phyloP scores from a whole-genome alignment of 345 rosid species.

The Tarenaya hassleriana region DNA sequence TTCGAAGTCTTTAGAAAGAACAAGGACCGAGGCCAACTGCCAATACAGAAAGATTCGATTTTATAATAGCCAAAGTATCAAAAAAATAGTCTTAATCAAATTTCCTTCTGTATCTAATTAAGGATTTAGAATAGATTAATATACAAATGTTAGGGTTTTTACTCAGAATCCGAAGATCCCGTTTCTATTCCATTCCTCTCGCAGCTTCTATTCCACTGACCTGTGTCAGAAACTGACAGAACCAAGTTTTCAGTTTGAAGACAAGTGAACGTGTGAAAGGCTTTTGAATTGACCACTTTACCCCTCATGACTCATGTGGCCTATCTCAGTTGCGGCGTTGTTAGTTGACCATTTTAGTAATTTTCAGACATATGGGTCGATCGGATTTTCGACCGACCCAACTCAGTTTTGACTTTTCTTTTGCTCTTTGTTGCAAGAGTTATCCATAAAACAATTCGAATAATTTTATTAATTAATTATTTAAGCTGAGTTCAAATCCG shows the following conservation, averaged over 20 bases:
- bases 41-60: constrained; percentile 34
- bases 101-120: constrained; percentile 21
- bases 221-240: constrained; percentile 40
- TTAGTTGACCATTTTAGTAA: constrained; percentile 23
- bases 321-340: constrained; percentile 2
- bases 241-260: neutral
- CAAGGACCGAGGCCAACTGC: constrained; percentile 48
- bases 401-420: constrained; percentile 21
- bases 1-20: constrained; percentile 30
- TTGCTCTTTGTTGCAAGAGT: constrained; percentile 14
- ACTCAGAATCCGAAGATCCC: constrained; percentile 50
- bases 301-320: constrained; percentile 6
- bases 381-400: constrained; percentile 11
- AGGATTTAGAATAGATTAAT: constrained; percentile 24
- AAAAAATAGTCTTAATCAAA: constrained; percentile 14
- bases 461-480: too few relatives aligned
- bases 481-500: too few relatives aligned
- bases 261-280: too few relatives aligned
- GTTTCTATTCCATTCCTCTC: constrained; percentile 92
- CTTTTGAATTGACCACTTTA: neutral
- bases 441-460: constrained; percentile 7
- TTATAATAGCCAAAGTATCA: constrained; percentile 22
- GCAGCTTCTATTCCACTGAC: constrained; percentile 88
- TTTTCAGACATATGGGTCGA: constrained; percentile 2
- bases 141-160: constrained; percentile 18